A percentile compares a stretch with the other conserved stretches of the same genome.
Conservation (phyloP, 306 rosid genomes). For the Acacia confusa region DNA sequence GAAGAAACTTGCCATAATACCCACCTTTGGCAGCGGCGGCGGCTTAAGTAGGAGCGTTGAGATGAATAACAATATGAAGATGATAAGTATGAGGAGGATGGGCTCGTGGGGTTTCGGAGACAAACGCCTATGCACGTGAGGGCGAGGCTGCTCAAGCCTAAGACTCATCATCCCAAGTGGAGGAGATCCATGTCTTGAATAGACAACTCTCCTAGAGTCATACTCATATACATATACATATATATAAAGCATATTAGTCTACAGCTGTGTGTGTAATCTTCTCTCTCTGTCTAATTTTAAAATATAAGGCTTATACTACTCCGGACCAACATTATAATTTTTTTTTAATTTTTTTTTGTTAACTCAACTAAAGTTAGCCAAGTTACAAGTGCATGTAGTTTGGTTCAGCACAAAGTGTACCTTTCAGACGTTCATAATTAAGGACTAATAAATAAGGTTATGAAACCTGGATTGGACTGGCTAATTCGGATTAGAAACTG, state of each 20-base stretch:
- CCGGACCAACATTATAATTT: neutral
- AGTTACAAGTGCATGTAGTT: too few relatives aligned
- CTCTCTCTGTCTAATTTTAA: too few relatives aligned
- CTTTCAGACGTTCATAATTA: too few relatives aligned
- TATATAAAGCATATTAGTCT: too few relatives aligned
- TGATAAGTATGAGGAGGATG: conserved; percentile 32
- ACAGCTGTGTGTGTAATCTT: too few relatives aligned
- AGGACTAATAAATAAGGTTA: too few relatives aligned
- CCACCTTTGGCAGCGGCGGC: neutral
- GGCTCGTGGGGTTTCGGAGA: conserved; percentile 38
- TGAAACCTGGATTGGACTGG: too few relatives aligned
- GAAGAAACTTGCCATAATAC: conserved; percentile 53
- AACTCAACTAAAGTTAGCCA: neutral
- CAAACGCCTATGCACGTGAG: conserved; percentile 65
- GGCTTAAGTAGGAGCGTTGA: conserved; percentile 36
- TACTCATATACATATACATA: too few relatives aligned
- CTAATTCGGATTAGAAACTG: too few relatives aligned
- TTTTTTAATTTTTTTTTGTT: too few relatives aligned
- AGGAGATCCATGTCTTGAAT: conserved; percentile 69
- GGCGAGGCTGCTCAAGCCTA: conserved; percentile 46
- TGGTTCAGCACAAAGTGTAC: neutral
- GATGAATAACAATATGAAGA: conserved; percentile 9
- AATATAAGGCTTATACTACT: too few relatives aligned
- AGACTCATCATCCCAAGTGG: conserved; percentile 59
- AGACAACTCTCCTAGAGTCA: neutral